Evolutionary conservation across 371 early-diverging fungal species (phyloP).

Genomic region (Blakeslea trispora): DNA sequence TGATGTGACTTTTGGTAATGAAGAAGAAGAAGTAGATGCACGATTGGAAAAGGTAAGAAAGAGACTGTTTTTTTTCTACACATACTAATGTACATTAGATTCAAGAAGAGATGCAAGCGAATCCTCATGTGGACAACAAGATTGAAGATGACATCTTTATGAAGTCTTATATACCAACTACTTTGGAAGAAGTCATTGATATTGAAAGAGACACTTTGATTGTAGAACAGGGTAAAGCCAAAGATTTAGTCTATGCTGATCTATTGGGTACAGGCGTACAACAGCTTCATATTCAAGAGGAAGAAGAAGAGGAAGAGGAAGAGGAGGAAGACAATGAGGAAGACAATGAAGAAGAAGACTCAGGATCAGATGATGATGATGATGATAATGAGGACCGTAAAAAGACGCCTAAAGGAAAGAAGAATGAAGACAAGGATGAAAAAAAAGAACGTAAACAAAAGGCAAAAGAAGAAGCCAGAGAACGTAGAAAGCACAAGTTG

Average conservation of each 20-base stretch:
- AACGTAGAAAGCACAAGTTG: constrained; percentile 90
- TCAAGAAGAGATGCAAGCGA: constrained; percentile 37
- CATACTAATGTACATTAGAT: too few relatives aligned
- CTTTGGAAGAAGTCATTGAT: constrained; percentile 89
- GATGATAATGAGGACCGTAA: constrained; percentile 38
- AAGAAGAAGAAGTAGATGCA: constrained; percentile 67
- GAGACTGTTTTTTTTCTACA: too few relatives aligned
- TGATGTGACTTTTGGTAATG: constrained; percentile 58
- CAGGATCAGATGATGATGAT: constrained; percentile 46
- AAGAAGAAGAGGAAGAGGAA: constrained; percentile 12
- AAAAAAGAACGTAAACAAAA: constrained; percentile 86
- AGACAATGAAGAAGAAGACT: constrained; percentile 36
- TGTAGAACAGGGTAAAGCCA: constrained; percentile 72
- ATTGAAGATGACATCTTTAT: constrained; percentile 91
- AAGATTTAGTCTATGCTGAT: constrained; percentile 60
- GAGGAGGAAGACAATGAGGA: constrained; percentile 34
- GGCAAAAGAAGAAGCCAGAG: constrained; percentile 88
- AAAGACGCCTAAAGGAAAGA: constrained; percentile 59
- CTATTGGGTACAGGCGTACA: constrained; percentile 37
- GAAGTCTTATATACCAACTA: constrained; percentile 91
- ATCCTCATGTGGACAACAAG: constrained; percentile 42
- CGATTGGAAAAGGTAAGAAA: constrained; percentile 65
- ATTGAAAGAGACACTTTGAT: constrained; percentile 82
- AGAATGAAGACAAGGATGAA: constrained; percentile 84
- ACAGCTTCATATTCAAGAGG: constrained; percentile 17